Evolutionary conservation across 495 filamentous ascomycete genomes (phyloP).

Genomic region (Jackrogersella multiformis): DNA sequence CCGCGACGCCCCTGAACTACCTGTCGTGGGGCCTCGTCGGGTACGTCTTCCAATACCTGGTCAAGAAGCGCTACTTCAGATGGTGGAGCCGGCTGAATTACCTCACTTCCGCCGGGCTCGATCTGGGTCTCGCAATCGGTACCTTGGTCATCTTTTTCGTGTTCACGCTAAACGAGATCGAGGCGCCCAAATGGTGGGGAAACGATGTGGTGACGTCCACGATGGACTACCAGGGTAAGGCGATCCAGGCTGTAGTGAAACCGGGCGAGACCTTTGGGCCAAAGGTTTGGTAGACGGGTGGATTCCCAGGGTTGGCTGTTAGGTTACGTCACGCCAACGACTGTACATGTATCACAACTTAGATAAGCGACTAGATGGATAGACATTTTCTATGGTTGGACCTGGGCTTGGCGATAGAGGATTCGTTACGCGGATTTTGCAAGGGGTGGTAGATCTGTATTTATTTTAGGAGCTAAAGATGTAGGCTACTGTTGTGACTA

Average conservation of each 20-base stretch:
- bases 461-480: too few species aligned
- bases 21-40: constrained; percentile 74
- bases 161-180: constrained; percentile 58
- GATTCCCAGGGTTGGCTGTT: too few species aligned
- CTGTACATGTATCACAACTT: neutral
- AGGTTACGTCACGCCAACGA: too few species aligned
- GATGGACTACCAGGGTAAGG: constrained; percentile 62
- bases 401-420: too few species aligned
- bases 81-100: constrained; percentile 78
- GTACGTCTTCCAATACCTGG: constrained; percentile 68
- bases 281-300: constrained; percentile 50
- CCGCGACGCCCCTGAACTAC: constrained; percentile 74
- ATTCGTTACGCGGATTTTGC: too few species aligned
- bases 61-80: constrained; percentile 64
- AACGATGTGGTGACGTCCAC: constrained; percentile 59
- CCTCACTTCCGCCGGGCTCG: constrained; percentile 67
- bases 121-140: constrained; percentile 68
- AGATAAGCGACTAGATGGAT: neutral
- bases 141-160: constrained; percentile 72
- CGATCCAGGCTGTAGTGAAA: constrained; percentile 58
- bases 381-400: too few species aligned
- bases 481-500: too few species aligned
- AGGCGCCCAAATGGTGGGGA: constrained; percentile 65
- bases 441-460: too few species aligned
- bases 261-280: constrained; percentile 70